Evolutionary conservation across 306 rosid genomes (phyloP), one percentile per base, ranked within the genome.

Genomic region (Crataegus laevigata): DNA sequence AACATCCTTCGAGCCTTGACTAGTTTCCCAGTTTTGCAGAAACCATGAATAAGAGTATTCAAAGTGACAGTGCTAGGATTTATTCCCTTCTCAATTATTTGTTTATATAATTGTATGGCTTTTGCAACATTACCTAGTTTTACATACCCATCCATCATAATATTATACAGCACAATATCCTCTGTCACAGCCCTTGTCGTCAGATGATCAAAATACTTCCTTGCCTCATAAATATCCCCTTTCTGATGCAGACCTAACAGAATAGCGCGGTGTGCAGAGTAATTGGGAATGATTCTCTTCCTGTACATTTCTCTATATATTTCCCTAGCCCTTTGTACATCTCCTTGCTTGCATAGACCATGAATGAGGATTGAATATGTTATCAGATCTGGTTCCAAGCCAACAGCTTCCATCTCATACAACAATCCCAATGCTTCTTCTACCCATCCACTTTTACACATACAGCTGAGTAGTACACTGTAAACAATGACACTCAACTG

Each of bases 291-390:
- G 28, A 69, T 75, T 82, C 72, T 54, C 69, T 83, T 80, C 81
- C 57, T 64, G 80, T 82, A 80, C 85, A 84, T 87, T 80, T 84
- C 85, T 65, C 65, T 68, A 30, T 75, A 87, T 59, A 87, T 71
- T 64, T 78, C 76, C 9, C 77, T 68, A 60, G 88, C 88, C 75
- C 78, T 82, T 70, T 80, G 80, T 15, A 80, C 80, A 25, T 75
- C 58, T 77, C 88, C 91, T 72, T 84, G 77, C 83, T 82, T 87
- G 80, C 87, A 87, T 61, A 80, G 84, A 45, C 84, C 85, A 80
- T 82, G 85, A 66, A 87, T 84, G 63, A 84, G 69, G 75, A 87
- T 84, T 59, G 87, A 84, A 66, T 81, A 87, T 40, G 84, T 69
- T 75, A 82, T 78, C 17, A 78, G 66, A 80, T 87, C 87, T 40